Evolutionary conservation across 2,329 filamentous ascomycete species (phyloP), one percentile per base, ranked within the genome.

Genomic region (Trichoderma sp.): DNA sequence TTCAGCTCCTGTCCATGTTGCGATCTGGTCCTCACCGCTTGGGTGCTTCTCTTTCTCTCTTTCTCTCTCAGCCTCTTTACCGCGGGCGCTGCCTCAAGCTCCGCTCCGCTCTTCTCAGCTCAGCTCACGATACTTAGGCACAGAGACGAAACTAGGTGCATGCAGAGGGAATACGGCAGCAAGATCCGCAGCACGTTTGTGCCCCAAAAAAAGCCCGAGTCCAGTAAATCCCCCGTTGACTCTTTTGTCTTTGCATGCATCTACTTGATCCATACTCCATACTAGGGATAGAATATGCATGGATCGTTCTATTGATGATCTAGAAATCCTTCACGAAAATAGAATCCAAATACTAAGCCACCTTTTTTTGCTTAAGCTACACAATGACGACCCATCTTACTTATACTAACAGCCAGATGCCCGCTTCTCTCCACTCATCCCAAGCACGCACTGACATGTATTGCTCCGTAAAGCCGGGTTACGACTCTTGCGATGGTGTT

Each of bases 331-430:
- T 50, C 27, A 71, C n/a, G 21, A 35, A 50, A 72, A 64, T 72
- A 71, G 27, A 72, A 31, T 7, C 4, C 50, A 69, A 31, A n/a
- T 21, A 38, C 45, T 72, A 63, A 72, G 69, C 69, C 69, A 72
- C 69, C 18, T 35, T 64, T 63, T 50, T 50, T 63, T 38, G 31
- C 6, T 33, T 18, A 21, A 60, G 21, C 31, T 59, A 59, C 66
- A 35, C 53, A 38, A n/a, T 56, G 12, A 29, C 50, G 50, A 45
- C 50, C 66, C 63, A 50, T 66, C 35, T 66, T 35, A 38, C 50
- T 56, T 24, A 56, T 56, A 56, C 50, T 21, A 56, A 6, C n/a
- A 38, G 33, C 53, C 6, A 2, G 12, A 45, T 35, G 41, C 41
- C 71, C 71, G 60, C 71, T 29, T 62, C 35, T 71, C 53, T 59